Evolutionary conservation across 176 grass and related monocot species (phyloP), one percentile per base, ranked within the genome.

Genomic region (Paspalum notatum): DNA sequence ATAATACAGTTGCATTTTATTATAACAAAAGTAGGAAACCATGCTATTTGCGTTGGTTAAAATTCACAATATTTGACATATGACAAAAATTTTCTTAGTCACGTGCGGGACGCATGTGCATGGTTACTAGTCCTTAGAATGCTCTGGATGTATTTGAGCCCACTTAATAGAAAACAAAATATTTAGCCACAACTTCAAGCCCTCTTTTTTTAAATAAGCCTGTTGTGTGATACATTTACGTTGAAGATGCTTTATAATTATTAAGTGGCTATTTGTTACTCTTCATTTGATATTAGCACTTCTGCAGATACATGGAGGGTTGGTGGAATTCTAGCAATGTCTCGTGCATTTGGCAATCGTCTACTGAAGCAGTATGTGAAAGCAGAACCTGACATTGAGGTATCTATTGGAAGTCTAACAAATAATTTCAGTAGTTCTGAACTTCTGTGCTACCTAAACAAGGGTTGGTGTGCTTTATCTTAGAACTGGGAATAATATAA

Each of bases 331-430:
- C 77, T 98, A 61, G 92, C 92, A 70, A 95, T 98, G 92, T 98
- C 95, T 39, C 90, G 92, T 78, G 95, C 95, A 60, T 98, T 98
- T 82, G 95, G 92, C 40, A 86, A 98, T 62, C 90, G 86, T 48
- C 58, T 74, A 46, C 74, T 98, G 79, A 95, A 98, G 65, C 67
- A 83, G 51, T 98, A 63, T 88, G 84, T 98, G 47, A 75, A 52
- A 77, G 92, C 92, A 80, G 95, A 95, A 71, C 95, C 92, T 50
- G 95, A 95, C 11, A 95, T 98, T 85, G 77, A 91, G 90, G 90
- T 98, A 81, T 66, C 43, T 82, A 71, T 69, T 78, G n/a, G 50
- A 89, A 78, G 50, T 85, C 68, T 26, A 66, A 10, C 47, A 78
- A 37, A 61, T 54, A 66, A 47, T 49, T 85, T 24, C 55, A 62